Conservation (phyloP, 2,329 filamentous ascomycete genomes). For the Alternaria gansuensis region DNA sequence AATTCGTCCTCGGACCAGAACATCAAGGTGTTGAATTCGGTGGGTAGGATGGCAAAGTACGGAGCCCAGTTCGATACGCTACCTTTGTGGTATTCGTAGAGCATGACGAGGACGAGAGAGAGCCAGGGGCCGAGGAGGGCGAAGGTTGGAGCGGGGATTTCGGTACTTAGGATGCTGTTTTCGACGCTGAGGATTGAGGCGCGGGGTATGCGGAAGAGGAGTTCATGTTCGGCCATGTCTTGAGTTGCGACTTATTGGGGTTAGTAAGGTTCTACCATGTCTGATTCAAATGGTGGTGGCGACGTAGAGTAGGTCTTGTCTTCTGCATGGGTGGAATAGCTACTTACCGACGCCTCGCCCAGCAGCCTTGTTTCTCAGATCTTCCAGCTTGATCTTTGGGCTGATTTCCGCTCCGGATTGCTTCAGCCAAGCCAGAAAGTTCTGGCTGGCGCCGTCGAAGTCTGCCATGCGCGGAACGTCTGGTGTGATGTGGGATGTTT, state of each 20-base stretch:
- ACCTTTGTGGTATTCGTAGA: conserved; percentile 74
- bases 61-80: conserved; percentile 73
- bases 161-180: conserved; percentile 72
- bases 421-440: conserved; percentile 67
- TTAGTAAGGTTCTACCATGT: conserved; percentile 21
- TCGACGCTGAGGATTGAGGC: conserved; percentile 73
- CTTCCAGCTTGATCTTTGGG: conserved; percentile 65
- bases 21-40: conserved; percentile 82
- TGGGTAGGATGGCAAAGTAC: conserved; percentile 79
- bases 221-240: conserved; percentile 76
- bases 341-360: conserved; percentile 71
- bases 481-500: conserved; percentile 26
- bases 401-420: conserved; percentile 64
- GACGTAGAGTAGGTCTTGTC: not conserved
- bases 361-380: conserved; percentile 64
- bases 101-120: conserved; percentile 77
- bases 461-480: conserved; percentile 35
- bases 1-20: conserved; percentile 82
- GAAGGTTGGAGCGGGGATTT: conserved; percentile 56
- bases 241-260: conserved; percentile 68
- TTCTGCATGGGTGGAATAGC: conserved; percentile 4
- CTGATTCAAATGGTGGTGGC: not conserved
- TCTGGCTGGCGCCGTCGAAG: conserved; percentile 57
- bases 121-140: conserved; percentile 58
- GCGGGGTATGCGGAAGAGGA: conserved; percentile 82